Evolutionary conservation across 345 rosid genomes (phyloP), one percentile per base, ranked within the genome.

Genomic region (Cochlearia excelsa): DNA sequence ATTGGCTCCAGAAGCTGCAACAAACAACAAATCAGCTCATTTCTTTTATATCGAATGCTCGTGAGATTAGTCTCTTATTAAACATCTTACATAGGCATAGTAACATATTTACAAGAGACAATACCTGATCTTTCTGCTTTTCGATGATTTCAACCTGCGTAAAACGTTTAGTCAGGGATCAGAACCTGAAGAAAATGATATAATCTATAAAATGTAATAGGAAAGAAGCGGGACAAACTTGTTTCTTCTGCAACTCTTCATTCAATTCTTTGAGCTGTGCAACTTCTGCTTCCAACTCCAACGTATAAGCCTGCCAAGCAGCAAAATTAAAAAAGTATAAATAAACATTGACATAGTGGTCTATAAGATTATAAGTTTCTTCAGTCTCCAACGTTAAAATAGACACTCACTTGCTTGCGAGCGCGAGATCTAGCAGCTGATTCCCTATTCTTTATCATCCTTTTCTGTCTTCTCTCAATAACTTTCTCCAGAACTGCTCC

Each of bases 361-460:
- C 46, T 40, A 16, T 16, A 16, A 16, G 23, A 16, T 0, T 16
- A 16, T 0, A 64, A 51, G 10, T 37, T 51, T 58, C 29, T 9
- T 41, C n/a, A 31, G 33, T 34, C 44, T 47, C 34, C 7, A 46
- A 40, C 7, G 27, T 5, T 44, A 2, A 23, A 52, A 28, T 9
- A n/a, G 52, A 63, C 43, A 68, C 65, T 79, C 66, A 89, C 99
- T 84, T 93, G 99, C 77, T 93, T 93, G 41, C 99, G 99, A 67
- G 99, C 99, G 3, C 99, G 85, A 30, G 99, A 93, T 57, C 97
- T 80, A 35, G 99, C 97, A 76, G 99, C 99, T 9, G 99, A 89
- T 71, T 93, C 97, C 73, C 99, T 83, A 47, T 93, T 93, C 83
- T 93, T 93, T 46, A 93, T 90, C 99, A 93, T 93, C 78, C 99